Conservation (phyloP, 192 early-diverging fungal genomes). For the Dissophora globulifera region DNA sequence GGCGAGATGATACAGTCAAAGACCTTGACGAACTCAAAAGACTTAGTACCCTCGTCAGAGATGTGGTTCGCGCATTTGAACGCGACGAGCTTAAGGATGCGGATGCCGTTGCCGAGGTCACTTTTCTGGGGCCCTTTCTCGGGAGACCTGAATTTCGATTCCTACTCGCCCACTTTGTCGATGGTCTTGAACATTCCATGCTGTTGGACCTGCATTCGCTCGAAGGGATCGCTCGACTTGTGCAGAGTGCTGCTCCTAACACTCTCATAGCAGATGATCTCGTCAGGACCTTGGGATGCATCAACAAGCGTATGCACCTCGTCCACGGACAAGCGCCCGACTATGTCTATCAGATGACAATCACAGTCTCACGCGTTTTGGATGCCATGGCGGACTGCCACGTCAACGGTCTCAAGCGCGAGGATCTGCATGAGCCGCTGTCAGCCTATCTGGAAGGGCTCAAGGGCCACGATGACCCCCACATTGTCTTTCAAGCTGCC, state of each 20-base stretch:
- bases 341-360: background rate
- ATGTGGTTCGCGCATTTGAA: background rate
- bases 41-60: background rate
- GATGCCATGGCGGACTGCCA: constrained; percentile 7
- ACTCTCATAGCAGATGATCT: constrained; percentile 1
- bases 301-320: background rate
- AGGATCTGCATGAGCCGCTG: background rate
- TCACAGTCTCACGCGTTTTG: background rate
- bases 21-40: background rate
- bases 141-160: no score
- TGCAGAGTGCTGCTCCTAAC: background rate
- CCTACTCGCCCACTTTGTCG: no score
- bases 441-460: constrained; percentile 3
- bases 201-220: background rate
- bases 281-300: background rate
- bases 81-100: background rate
- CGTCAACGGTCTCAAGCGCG: constrained; percentile 8
- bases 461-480: background rate
- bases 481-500: constrained; percentile 7
- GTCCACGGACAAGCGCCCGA: background rate
- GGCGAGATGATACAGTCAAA: background rate
- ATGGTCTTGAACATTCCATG: no score
- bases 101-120: background rate
- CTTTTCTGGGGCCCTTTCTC: no score
- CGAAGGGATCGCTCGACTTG: constrained; percentile 3